Conservation (phyloP, 139 green algal species). For the Desmodesmus armatus region DNA sequence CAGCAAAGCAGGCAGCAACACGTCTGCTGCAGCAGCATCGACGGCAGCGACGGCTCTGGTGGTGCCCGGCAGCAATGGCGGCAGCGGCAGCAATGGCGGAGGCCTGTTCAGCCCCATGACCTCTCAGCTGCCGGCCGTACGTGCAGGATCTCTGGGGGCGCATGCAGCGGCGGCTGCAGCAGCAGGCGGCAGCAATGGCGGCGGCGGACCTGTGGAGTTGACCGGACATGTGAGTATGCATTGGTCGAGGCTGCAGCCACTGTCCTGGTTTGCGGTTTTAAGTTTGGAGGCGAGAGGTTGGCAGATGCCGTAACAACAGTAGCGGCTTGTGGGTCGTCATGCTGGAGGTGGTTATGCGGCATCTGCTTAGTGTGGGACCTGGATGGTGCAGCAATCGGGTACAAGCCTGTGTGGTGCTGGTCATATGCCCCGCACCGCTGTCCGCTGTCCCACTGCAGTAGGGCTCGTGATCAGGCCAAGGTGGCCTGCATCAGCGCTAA, state of each 20-base stretch:
- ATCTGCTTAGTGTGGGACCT: too few relatives aligned
- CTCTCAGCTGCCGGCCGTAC: conserved; percentile 13
- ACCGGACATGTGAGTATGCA: neutral
- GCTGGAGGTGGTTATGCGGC: too few relatives aligned
- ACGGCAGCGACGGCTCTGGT: neutral
- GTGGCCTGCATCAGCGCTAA: neutral
- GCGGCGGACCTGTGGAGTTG: neutral
- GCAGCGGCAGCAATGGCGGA: neutral
- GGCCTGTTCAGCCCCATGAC: conserved; percentile 28
- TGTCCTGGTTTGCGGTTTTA: neutral
- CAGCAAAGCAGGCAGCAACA: neutral
- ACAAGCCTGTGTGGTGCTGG: too few relatives aligned
- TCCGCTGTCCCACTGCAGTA: too few relatives aligned
- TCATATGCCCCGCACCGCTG: too few relatives aligned
- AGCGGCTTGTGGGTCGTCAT: too few relatives aligned
- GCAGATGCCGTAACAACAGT: neutral
- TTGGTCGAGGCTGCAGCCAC: neutral
- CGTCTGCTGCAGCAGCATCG: neutral
- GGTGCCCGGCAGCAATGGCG: neutral
- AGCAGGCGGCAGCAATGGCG: neutral
- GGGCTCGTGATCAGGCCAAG: too few relatives aligned
- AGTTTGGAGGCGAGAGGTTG: neutral
- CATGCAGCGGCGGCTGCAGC: neutral
- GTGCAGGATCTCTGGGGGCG: too few relatives aligned
- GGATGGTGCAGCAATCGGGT: too few relatives aligned